These are phyloP conservation scores for Leccinum variicolor DNA, from an alignment of 768 basidiomycete species.

Conservation along the genomic window DNA sequence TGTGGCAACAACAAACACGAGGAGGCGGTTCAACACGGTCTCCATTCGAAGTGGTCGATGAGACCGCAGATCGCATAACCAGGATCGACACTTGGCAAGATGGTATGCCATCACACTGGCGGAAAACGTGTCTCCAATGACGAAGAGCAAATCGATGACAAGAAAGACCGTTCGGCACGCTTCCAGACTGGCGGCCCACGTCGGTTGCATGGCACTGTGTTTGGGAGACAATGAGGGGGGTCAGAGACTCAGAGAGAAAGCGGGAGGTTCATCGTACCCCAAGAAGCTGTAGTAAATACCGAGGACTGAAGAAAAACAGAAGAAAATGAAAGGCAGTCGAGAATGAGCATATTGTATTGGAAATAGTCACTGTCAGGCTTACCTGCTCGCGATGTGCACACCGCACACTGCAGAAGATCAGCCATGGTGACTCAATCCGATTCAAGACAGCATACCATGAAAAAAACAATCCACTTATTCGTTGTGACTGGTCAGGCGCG, in stretches of 20 bases:
- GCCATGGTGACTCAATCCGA: neutral
- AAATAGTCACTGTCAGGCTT: neutral
- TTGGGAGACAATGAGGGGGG: neutral
- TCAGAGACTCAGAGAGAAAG: neutral
- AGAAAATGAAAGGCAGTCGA: neutral
- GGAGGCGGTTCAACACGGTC: conserved; percentile 19
- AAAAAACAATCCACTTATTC: conserved; percentile 8
- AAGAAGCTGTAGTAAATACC: conserved; percentile 9
- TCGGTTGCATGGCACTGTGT: conserved; percentile 8
- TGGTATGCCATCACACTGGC: conserved; percentile 22
- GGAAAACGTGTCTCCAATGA: conserved; percentile 21
- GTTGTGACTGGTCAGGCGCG: conserved; percentile 11
- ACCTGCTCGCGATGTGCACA: conserved; percentile 23
- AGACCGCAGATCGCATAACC: neutral
- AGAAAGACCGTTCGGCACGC: conserved; percentile 7
- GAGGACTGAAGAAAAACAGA: conserved; percentile 5
- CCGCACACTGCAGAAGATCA: conserved; percentile 5
- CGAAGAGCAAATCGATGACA: conserved; percentile 21
- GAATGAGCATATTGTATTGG: neutral
- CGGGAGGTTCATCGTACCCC: conserved; percentile 10
- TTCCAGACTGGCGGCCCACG: conserved; percentile 11
- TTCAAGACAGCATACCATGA: conserved; percentile 16
- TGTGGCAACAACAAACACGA: conserved; percentile 25
- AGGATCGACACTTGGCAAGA: conserved; percentile 14
- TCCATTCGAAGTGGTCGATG: conserved; percentile 12